Evolutionary conservation across 768 basidiomycete genomes (phyloP), one percentile per base, ranked within the genome.

Genomic region (Neoboletus subvelutipes): DNA sequence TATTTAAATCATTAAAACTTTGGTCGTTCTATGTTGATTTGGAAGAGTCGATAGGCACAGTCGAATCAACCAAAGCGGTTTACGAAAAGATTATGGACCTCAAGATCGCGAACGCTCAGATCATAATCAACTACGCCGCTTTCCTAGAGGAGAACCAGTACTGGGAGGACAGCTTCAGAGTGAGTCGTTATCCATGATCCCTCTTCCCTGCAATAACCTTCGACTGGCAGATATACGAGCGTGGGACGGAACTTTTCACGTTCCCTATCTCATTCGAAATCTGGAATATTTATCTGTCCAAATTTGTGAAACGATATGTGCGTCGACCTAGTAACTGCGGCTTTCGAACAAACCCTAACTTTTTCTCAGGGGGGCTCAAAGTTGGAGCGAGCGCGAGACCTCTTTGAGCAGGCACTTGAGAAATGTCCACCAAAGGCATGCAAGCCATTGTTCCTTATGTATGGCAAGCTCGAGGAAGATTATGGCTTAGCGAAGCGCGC

Each of bases 21-120:
- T 99, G 97, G 97, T 97, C 95, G 0, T 98, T 97, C 78, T 98
- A 96, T 68, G 90, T 96, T 63, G 97, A 99, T 67, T 80, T 98
- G 18, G 95, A 98, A 71, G 97, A 99, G 71, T 95, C 94, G 0
- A 92, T 98, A 65, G 95, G 96, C 1, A 87, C 93, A 0, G 89
- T 97, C 18, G 94, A 96, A 55, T 89, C 88, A 0, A 80, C 96
- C 2, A 98, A 98, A 72, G 82, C 81, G 0, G 92, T 95, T 2
- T 98, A 98, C 67, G 95, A 99, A 77, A 93, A 92, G 74, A 97
- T 99, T 52, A 77, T 98, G 65, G 94, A 98, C 60, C 80, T 99
- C 60, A 88, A 94, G 52, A 99, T 99, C 52, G 97, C 97, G 15
- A 99, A 98, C 68, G 96, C 97, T 4, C 97, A 99, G 71, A 83